Percentiles rank a stretch among this genome's conserved stretches.
These are phyloP conservation scores for Fusarium albosuccineum DNA, from an alignment of 2,329 filamentous ascomycete species.

Conservation along the genomic window DNA sequence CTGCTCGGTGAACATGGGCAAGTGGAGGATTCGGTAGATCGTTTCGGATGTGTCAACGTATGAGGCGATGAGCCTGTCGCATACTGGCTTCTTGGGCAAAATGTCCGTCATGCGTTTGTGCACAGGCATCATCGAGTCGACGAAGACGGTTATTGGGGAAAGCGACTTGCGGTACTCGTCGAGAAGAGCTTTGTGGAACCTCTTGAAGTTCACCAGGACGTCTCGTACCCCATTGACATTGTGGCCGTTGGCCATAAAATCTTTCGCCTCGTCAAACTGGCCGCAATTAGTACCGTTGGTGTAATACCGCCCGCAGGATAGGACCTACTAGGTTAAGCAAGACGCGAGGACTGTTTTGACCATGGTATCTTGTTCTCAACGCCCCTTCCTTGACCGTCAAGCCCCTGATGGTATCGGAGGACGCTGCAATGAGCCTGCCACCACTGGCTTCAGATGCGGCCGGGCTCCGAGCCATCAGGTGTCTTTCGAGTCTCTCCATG, in stretches of 20 bases:
- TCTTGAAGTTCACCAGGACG: conserved; percentile 59
- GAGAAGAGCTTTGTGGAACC: conserved; percentile 62
- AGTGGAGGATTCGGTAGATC: conserved; percentile 66
- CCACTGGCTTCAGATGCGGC: conserved; percentile 53
- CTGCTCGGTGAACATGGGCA: conserved; percentile 64
- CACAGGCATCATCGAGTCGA: conserved; percentile 70
- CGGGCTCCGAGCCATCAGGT: conserved; percentile 59
- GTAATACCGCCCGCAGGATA: not conserved
- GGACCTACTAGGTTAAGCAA: conserved; percentile 65
- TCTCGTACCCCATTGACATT: conserved; percentile 58
- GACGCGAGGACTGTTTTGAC: conserved; percentile 66
- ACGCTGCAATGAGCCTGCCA: conserved; percentile 50
- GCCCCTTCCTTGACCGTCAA: conserved; percentile 63
- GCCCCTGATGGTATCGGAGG: conserved; percentile 62
- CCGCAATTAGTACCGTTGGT: conserved; percentile 17
- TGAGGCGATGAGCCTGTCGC: conserved; percentile 63
- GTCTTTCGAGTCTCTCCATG: conserved; percentile 67
- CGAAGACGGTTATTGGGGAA: conserved; percentile 67
- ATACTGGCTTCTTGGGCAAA: conserved; percentile 63
- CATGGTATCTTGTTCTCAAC: conserved; percentile 64
- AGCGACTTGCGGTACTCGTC: conserved; percentile 62
- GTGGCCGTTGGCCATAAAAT: conserved; percentile 60
- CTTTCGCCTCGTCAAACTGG: conserved; percentile 67
- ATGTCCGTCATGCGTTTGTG: conserved; percentile 70
- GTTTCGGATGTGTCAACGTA: conserved; percentile 66